Evolutionary conservation across 1,284 basidiomycete genomes (phyloP).

Genomic region (Melampsora americana): DNA sequence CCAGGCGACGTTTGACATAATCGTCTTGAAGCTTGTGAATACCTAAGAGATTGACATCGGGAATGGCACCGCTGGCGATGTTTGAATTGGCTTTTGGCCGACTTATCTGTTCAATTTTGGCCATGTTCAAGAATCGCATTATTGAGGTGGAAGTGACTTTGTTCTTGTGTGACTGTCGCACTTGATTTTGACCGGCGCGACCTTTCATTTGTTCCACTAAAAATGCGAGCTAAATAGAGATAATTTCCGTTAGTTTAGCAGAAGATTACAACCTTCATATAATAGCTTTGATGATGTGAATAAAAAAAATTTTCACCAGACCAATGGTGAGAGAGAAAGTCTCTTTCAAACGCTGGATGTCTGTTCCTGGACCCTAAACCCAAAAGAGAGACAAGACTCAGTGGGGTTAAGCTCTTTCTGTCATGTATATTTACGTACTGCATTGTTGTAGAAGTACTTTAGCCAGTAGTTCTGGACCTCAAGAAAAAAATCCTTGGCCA

Average conservation of each 20-base stretch:
- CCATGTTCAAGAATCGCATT: slow-evolving; percentile 11
- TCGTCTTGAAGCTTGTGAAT: slow-evolving; percentile 13
- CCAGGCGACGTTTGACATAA: neutral
- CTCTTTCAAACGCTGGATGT: slow-evolving; percentile 22
- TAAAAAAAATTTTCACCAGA: neutral
- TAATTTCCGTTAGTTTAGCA: neutral
- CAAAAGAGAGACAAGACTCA: too few relatives aligned
- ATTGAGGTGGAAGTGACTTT: neutral
- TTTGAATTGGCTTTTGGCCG: neutral
- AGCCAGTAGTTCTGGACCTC: slow-evolving; percentile 19
- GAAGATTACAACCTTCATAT: too few relatives aligned
- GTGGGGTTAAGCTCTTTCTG: too few relatives aligned
- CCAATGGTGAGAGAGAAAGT: slow-evolving; percentile 10
- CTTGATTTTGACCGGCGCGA: neutral
- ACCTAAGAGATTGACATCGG: neutral
- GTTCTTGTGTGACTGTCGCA: slow-evolving; percentile 11
- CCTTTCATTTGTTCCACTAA: neutral
- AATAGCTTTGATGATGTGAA: neutral
- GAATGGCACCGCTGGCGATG: neutral
- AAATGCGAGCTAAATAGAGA: neutral
- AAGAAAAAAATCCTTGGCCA: slow-evolving; percentile 7
- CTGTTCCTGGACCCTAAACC: neutral
- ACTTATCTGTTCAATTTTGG: slow-evolving; percentile 2
- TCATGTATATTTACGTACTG: too few relatives aligned
- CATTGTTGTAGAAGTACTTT: slow-evolving; percentile 11